phyloP scores from a whole-genome alignment of 2,329 filamentous ascomycete species.

The Diaporthe velutina region DNA sequence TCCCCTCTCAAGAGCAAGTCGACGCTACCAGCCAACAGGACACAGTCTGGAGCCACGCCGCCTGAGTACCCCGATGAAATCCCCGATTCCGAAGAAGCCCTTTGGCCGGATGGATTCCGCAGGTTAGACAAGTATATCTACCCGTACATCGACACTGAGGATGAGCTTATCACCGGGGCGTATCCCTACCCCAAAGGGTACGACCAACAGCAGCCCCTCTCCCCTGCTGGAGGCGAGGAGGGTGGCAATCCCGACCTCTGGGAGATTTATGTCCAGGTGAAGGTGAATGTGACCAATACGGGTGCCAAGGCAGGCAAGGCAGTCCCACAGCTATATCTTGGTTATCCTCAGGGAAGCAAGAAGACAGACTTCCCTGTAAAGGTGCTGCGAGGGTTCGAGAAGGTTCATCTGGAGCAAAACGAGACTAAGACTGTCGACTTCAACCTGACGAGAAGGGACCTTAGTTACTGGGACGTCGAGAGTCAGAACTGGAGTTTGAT shows the following conservation, averaged over 20 bases:
- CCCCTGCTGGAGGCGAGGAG: constrained; percentile 77
- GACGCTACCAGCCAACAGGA: constrained; percentile 53
- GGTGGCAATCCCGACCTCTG: constrained; percentile 77
- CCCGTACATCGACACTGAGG: constrained; percentile 71
- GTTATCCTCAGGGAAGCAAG: constrained; percentile 51
- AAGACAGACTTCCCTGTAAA: constrained; percentile 73
- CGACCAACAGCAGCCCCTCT: constrained; percentile 61
- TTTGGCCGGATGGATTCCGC: constrained; percentile 73
- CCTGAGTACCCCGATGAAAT: constrained; percentile 68
- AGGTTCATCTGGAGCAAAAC: constrained; percentile 70
- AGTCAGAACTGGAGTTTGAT: constrained; percentile 78
- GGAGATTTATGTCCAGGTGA: constrained; percentile 64
- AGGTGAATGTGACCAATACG: constrained; percentile 66
- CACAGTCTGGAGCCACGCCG: constrained; percentile 58
- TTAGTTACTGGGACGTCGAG: constrained; percentile 79
- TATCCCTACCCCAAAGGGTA: constrained; percentile 71
- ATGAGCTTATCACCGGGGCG: constrained; percentile 55
- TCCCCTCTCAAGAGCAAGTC: constrained; percentile 60
- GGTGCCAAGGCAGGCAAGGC: constrained; percentile 58
- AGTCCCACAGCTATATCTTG: constrained; percentile 62
- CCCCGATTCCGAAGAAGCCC: constrained; percentile 66
- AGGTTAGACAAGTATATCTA: constrained; percentile 79
- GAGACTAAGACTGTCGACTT: constrained; percentile 68
- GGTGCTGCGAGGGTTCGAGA: constrained; percentile 81
- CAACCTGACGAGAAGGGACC: constrained; percentile 73